phyloP scores from a whole-genome alignment of 192 early-diverging fungal species.

The Polychytrium aggregatum region DNA sequence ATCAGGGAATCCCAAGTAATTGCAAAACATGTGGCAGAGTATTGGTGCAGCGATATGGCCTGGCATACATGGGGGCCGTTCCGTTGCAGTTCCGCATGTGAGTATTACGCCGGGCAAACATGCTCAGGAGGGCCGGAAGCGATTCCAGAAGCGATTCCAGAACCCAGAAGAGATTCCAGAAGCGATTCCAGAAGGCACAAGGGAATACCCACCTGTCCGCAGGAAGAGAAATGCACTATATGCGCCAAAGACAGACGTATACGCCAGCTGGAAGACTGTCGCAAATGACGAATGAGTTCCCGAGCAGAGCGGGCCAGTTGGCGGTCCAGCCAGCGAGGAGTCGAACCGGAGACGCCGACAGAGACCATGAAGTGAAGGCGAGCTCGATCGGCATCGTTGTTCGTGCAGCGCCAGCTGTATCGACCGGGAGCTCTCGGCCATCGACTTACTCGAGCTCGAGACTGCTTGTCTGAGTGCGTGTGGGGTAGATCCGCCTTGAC shows the following conservation, averaged over 20 bases:
- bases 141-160: too few relatives aligned
- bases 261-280: slow-evolving; percentile 51
- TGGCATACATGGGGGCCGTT: not conserved
- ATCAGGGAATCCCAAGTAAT: slow-evolving; percentile 66
- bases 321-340: not conserved
- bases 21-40: slow-evolving; percentile 60
- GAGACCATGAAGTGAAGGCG: not conserved
- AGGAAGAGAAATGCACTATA: slow-evolving; percentile 51
- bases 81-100: too few relatives aligned
- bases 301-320: not conserved
- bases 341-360: not conserved
- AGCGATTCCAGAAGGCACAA: not conserved
- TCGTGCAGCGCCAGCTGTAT: too few relatives aligned
- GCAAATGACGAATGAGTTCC: not conserved
- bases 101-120: too few relatives aligned
- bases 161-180: not conserved
- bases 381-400: not conserved
- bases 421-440: too few relatives aligned
- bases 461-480: slow-evolving; percentile 25
- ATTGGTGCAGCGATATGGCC: slow-evolving; percentile 38
- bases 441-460: too few relatives aligned
- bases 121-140: not conserved
- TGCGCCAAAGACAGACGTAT: slow-evolving; percentile 70
- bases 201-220: slow-evolving; percentile 4
- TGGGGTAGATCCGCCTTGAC: slow-evolving; percentile 19